Evolutionary conservation across 805 yeast genomes (phyloP).

Genomic region (Nakazawaea sp.): DNA sequence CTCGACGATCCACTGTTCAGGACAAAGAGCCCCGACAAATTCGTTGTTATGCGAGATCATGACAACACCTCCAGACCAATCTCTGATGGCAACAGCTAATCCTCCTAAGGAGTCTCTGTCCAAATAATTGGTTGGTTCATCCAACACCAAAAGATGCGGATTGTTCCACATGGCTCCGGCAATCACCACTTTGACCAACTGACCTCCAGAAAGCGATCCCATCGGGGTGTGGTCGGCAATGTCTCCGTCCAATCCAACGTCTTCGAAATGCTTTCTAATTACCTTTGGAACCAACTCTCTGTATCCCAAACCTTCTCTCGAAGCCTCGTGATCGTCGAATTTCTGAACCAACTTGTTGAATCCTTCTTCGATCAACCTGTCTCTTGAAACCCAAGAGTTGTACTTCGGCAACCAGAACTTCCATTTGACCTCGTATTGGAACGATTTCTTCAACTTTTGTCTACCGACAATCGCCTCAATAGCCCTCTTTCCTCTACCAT

Average conservation of each 20-base stretch:
- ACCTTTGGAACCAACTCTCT: constrained; percentile 89
- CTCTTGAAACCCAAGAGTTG: constrained; percentile 91
- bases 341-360: constrained; percentile 88
- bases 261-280: constrained; percentile 94
- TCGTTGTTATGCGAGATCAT: constrained; percentile 98
- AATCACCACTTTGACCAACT: constrained; percentile 94
- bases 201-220: constrained; percentile 97
- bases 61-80: constrained; percentile 97
- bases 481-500: constrained; percentile 82
- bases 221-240: constrained; percentile 97
- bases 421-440: constrained; percentile 98
- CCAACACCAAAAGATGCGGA: constrained; percentile 92
- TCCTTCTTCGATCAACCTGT: constrained; percentile 72
- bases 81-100: constrained; percentile 93
- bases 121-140: constrained; percentile 97
- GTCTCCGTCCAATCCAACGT: constrained; percentile 94
- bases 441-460: constrained; percentile 91
- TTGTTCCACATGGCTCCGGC: constrained; percentile 99
- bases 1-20: constrained; percentile 97
- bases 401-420: constrained; percentile 83
- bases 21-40: constrained; percentile 95
- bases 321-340: constrained; percentile 98
- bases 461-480: constrained; percentile 96
- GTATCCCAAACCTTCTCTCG: constrained; percentile 98
- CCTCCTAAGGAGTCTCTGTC: constrained; percentile 99